A percentile compares a stretch with the other conserved stretches of the same genome.
Conservation (phyloP, 208 protist genomes). For the Naegleria fowleri region DNA sequence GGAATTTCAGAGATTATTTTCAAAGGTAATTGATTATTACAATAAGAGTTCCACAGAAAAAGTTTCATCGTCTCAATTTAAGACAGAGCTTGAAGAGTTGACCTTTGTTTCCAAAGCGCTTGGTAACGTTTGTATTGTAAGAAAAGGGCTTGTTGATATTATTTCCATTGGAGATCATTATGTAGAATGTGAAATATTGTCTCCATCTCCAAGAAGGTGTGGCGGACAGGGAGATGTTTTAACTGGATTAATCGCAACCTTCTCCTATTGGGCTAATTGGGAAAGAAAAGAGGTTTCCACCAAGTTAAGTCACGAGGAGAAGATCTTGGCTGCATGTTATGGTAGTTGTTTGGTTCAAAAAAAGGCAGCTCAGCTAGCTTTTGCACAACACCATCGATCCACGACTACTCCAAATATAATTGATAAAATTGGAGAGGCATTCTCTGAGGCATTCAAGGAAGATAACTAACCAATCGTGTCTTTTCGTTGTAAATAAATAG, state of each 20-base stretch:
- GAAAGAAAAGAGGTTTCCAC: background rate
- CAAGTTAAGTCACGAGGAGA: background rate
- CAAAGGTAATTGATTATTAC: background rate
- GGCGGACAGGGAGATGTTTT: slow-evolving; percentile 39
- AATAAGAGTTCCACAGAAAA: background rate
- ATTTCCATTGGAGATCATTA: slow-evolving; percentile 19
- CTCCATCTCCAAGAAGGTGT: slow-evolving; percentile 25
- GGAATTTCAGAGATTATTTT: slow-evolving; percentile 9
- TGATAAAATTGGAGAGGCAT: slow-evolving; percentile 32
- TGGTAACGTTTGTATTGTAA: slow-evolving; percentile 26
- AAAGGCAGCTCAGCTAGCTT: slow-evolving; percentile 19
- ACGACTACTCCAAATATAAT: slow-evolving; percentile 33
- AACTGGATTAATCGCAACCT: slow-evolving; percentile 14
- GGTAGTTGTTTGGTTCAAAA: slow-evolving; percentile 27
- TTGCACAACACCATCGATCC: background rate
- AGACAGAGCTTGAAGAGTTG: background rate
- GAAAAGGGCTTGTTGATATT: slow-evolving; percentile 32
- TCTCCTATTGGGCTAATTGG: slow-evolving; percentile 28
- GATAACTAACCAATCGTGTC: too few relatives aligned
- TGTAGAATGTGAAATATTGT: slow-evolving; percentile 25
- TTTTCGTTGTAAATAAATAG: too few relatives aligned
- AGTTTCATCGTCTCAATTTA: background rate
- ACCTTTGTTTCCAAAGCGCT: background rate
- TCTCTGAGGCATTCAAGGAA: background rate
- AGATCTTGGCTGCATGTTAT: background rate